These are phyloP conservation scores for Xerophyta viscosa DNA, from an alignment of 106 monocot species.

Conservation along the genomic window DNA sequence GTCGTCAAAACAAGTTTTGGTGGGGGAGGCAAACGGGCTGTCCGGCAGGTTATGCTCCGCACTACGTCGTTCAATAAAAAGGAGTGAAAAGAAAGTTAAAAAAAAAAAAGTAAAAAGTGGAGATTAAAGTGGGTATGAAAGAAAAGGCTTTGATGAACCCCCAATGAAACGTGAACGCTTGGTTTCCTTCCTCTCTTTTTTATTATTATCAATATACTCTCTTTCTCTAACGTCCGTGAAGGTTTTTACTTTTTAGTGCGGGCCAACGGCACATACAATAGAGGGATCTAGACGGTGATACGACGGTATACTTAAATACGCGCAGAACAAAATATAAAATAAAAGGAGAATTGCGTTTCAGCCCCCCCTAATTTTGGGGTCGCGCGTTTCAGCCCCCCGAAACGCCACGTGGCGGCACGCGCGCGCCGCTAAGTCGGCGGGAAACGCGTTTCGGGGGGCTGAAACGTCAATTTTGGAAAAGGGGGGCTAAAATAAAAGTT, in stretches of 20 bases:
- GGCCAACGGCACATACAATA: background rate
- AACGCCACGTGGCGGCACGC: no score
- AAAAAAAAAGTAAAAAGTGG: background rate
- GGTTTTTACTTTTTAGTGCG: background rate
- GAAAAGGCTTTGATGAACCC: background rate
- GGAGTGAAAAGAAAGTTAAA: background rate
- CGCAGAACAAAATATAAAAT: no score
- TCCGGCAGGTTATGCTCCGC: slow-evolving; percentile 83
- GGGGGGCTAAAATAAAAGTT: background rate
- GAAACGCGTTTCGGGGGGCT: no score
- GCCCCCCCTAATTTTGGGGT: no score
- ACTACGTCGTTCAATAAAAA: slow-evolving; percentile 9
- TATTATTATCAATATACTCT: background rate
- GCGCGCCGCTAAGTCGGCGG: no score
- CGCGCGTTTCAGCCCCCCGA: no score
- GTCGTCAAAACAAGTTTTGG: slow-evolving; percentile 15
- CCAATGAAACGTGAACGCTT: background rate
- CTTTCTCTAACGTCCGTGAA: background rate
- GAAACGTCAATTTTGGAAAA: no score
- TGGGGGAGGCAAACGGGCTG: slow-evolving; percentile 72
- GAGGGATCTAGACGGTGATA: background rate
- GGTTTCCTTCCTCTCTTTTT: background rate
- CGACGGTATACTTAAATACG: no score
- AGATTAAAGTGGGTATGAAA: no score
- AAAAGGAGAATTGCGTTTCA: no score